Base-by-base conservation (phyloP, 1,139 yeast species). In the Spathaspora sp. region DNA sequence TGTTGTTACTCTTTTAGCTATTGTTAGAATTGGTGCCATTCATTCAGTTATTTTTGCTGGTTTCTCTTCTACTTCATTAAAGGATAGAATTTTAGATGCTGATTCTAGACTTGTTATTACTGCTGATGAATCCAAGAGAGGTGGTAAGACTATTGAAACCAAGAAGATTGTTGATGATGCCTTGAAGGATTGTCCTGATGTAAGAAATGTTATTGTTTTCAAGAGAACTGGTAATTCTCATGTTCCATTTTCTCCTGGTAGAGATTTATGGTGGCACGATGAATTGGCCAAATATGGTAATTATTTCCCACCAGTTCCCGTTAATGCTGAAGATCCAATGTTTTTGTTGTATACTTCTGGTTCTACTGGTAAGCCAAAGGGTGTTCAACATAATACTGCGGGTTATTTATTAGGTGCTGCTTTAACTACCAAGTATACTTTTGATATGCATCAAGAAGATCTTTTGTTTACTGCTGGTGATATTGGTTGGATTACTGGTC, bases 401-500 rank as follows among this genome's bases (percentile, higher is more conserved):
- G 95, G 95, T 44, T 87, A 85, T 61, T 70, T 87, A 51, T 70
- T 87, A 49, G 89, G 88, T 43, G 90, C 95, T 2, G 59, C 79
- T 46, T 58, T 86, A 55, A 80, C 90, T 38, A 81, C 89, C 53
- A 84, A 82, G 63, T 86, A 86, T 64, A 81, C 84, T 36, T 87
- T 87, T 67, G 95, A 87, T 61, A 80, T 85, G 41, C 91, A 86
- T 58, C 80, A 77, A 51, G 82, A 82, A 40, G 95, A 87, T 60
- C 71, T 80, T 26, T 68, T 87, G 50, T 87, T 87, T 71, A 86
- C 95, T 10, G 95, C 95, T 16, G 95, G 95, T 59, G 95, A 87
- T 64, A 82, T 87, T 49, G 95, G 95, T 54, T 87, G 95, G 95
- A 86, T 87, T 58, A 86, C 95, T 9, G 95, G 95, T 46, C 95